phyloP scores from a whole-genome alignment of 1,284 basidiomycete genomes.

The Tilletia walkeri region DNA sequence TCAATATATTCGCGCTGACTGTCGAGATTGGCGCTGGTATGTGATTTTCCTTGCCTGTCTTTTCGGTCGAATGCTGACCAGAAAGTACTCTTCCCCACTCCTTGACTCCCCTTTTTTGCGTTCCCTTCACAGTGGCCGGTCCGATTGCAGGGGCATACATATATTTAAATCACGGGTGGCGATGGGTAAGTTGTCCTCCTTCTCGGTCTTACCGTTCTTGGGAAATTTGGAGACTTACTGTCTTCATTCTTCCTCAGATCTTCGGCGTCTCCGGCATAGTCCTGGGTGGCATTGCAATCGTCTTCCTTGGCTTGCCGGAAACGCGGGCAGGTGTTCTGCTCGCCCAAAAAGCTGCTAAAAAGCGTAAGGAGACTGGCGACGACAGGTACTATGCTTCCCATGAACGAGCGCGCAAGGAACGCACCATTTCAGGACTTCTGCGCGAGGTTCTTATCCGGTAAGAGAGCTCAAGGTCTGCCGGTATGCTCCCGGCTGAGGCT shows the following conservation, averaged over 20 bases:
- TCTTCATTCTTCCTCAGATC: slow-evolving; percentile 9
- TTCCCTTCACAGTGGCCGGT: slow-evolving; percentile 18
- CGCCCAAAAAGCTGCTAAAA: slow-evolving; percentile 48
- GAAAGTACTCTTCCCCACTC: too few species aligned
- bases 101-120: background rate
- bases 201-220: too few species aligned
- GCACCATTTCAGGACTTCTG: slow-evolving; percentile 20
- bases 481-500: slow-evolving; percentile 18
- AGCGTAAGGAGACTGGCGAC: slow-evolving; percentile 55
- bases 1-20: slow-evolving; percentile 39
- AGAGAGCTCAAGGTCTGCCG: too few species aligned
- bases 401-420: slow-evolving; percentile 50
- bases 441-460: slow-evolving; percentile 18
- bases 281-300: slow-evolving; percentile 29
- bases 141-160: slow-evolving; percentile 38
- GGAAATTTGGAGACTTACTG: too few species aligned
- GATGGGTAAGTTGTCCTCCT: slow-evolving; percentile 26
- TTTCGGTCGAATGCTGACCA: too few species aligned
- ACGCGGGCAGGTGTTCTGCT: slow-evolving; percentile 51
- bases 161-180: slow-evolving; percentile 32
- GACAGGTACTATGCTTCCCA: slow-evolving; percentile 52
- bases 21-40: slow-evolving; percentile 37
- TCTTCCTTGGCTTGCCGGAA: slow-evolving; percentile 39
- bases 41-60: too few species aligned
- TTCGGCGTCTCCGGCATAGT: slow-evolving; percentile 43